Evolutionary conservation across 441 rosid genomes (phyloP).

Genomic region (Gossypium laxum): DNA sequence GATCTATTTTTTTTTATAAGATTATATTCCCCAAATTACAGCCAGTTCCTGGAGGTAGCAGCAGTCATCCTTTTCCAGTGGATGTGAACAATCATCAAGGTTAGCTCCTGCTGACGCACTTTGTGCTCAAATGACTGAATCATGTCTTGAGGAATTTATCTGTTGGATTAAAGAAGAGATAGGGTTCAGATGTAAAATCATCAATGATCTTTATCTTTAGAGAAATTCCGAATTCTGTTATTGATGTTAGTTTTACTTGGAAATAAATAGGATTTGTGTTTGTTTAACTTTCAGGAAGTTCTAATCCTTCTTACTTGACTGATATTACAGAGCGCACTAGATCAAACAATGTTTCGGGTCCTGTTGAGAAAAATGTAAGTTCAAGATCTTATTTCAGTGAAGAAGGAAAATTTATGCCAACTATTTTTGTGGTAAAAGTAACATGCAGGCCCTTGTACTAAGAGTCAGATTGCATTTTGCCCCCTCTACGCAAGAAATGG

Average conservation of each 20-base stretch:
- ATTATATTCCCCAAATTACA: slow-evolving; percentile 17
- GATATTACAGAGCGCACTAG: slow-evolving; percentile 25
- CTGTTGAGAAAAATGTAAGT: slow-evolving; percentile 63
- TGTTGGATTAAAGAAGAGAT: slow-evolving; percentile 6
- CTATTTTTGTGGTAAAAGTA: neutral
- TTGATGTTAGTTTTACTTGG: neutral
- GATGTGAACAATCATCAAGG: slow-evolving; percentile 59
- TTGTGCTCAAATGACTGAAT: slow-evolving; percentile 9
- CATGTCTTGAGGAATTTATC: neutral
- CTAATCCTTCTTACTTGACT: slow-evolving; percentile 37
- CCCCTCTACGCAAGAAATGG: no score
- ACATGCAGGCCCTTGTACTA: no score
- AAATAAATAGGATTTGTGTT: neutral
- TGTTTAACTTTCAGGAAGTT: slow-evolving; percentile 36
- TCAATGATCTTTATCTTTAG: neutral
- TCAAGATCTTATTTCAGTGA: neutral
- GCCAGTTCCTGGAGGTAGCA: slow-evolving; percentile 65
- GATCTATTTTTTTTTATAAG: slow-evolving; percentile 8
- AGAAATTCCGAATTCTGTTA: neutral
- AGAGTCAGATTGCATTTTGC: no score
- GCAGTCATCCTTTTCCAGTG: slow-evolving; percentile 38
- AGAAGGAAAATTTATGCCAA: neutral
- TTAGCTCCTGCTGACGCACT: slow-evolving; percentile 27
- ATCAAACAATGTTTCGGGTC: slow-evolving; percentile 41
- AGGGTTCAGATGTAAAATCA: neutral